Base-by-base conservation (phyloP, 2,329 filamentous ascomycete species). In the Fusarium brevicatenulatum region DNA sequence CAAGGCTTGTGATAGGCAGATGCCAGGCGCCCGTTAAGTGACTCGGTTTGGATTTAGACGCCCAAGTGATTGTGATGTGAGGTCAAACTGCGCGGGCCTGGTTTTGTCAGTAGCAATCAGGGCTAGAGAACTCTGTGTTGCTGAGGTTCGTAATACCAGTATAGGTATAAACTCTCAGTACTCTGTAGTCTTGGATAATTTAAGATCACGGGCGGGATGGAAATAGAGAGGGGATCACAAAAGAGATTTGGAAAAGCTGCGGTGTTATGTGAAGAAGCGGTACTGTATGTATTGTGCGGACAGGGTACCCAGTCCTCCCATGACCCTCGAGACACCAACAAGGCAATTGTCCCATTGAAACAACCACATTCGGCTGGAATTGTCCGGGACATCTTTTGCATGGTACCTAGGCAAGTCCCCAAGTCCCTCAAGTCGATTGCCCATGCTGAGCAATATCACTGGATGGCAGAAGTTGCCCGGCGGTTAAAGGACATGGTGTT, bases 51-150 rank as follows among this genome's bases (percentile, higher is more conserved):
- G 60, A 62, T 70, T 70, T 75, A 76, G 77, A 79, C 76, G 79
- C 79, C 77, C 73, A 69, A 64, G 59, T 56, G 67, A n/a, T 46
- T 63, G 40, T 63, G 37, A 69, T 57, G 58, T 68, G 70, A 77
- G 81, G 82, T 85, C 85, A 85, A 87, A 63, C 66, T 64, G 58
- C 44, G 63, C 52, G 73, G 62, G 66, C 50, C 69, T 66, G 67
- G 66, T 64, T 68, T 40, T 28, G n/a, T 68, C 72, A 69, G 46
- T 32, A 40, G 13, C 23, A 58, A 47, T 49, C 53, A 52, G 58
- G 63, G 37, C 44, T 58, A 39, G 42, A 58, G 44, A 47, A 25
- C n/a, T 46, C 50, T 53, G 36, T 66, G 56, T 40, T 54, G n/a
- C 44, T 37, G 56, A 64, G 7, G 15, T 25, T 46, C 28, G 60